A percentile compares a stretch with the other conserved stretches of the same genome.
Evolutionary conservation across 495 filamentous ascomycete genomes (phyloP).

Genomic region (Aspergillus diversus): DNA sequence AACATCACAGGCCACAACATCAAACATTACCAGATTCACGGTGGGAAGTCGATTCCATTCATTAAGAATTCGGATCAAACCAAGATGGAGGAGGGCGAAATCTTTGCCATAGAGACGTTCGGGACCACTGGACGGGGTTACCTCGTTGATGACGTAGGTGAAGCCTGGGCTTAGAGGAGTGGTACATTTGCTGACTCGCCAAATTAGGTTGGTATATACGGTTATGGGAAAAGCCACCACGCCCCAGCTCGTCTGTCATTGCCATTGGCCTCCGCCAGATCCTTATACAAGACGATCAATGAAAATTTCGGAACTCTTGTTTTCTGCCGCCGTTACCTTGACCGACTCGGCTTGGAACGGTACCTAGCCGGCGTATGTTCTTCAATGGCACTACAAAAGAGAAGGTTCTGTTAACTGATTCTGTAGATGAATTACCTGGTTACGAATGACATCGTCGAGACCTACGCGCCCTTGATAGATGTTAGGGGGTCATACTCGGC

Average conservation of each 20-base stretch:
- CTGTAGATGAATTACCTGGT: conserved; percentile 55
- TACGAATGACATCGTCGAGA: conserved; percentile 56
- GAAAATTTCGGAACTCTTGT: conserved; percentile 67
- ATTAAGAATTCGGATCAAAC: conserved; percentile 59
- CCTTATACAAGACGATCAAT: conserved; percentile 61
- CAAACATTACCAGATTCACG: conserved; percentile 61
- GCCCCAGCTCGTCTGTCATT: conserved; percentile 50
- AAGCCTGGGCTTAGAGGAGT: background rate
- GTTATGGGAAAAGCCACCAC: conserved; percentile 56
- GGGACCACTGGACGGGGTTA: conserved; percentile 61
- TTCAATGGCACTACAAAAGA: background rate
- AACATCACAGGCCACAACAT: conserved; percentile 65
- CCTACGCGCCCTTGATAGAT: conserved; percentile 57
- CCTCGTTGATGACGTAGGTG: conserved; percentile 46
- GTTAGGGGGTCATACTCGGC: conserved; percentile 60
- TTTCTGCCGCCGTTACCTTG: conserved; percentile 65
- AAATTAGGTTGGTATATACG: conserved; percentile 38
- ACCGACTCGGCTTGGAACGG: conserved; percentile 62
- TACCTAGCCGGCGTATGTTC: conserved; percentile 60
- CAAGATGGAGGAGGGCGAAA: conserved; percentile 70
- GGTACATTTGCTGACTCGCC: background rate
- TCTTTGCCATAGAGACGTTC: conserved; percentile 70
- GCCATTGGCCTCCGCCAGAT: conserved; percentile 59
- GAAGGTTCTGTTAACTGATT: conserved; percentile 4
- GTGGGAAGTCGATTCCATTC: conserved; percentile 64